phyloP scores from a whole-genome alignment of 805 yeast species.

The Candida ficus region DNA sequence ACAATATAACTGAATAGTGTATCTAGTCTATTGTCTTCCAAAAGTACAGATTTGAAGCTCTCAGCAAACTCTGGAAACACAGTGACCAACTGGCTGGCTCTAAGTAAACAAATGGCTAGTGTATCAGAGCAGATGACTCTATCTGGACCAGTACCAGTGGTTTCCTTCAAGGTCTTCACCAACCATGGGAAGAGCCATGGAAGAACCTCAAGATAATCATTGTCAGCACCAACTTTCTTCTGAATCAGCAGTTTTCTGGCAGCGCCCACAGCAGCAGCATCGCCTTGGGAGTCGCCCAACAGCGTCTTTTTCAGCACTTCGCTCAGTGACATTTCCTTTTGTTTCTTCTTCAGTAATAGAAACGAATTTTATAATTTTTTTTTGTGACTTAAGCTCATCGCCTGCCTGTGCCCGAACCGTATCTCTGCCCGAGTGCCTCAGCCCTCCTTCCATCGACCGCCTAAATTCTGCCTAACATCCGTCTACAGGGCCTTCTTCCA shows the following conservation, averaged over 20 bases:
- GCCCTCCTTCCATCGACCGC: not conserved
- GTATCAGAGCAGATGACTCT: slow-evolving; percentile 52
- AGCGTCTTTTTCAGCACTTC: not conserved
- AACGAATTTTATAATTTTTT: not conserved
- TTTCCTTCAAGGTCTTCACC: slow-evolving; percentile 26
- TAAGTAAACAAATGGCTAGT: slow-evolving; percentile 56
- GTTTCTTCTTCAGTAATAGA: not conserved
- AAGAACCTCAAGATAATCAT: slow-evolving; percentile 13
- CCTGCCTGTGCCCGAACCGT: not conserved
- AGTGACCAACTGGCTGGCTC: slow-evolving; percentile 40
- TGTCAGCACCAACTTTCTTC: slow-evolving; percentile 10
- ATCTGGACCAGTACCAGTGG: slow-evolving; percentile 31
- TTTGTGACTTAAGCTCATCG: not conserved
- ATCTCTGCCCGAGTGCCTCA: not conserved
- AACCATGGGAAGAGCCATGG: slow-evolving; percentile 24
- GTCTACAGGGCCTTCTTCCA: not conserved
- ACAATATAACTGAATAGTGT: slow-evolving; percentile 48
- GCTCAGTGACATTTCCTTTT: not conserved
- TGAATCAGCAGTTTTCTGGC: slow-evolving; percentile 12
- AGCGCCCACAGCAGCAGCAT: not conserved
- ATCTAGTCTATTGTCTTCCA: slow-evolving; percentile 20
- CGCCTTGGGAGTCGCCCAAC: too few relatives aligned
- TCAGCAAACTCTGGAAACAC: slow-evolving; percentile 11
- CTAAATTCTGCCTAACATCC: not conserved
- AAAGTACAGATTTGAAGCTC: slow-evolving; percentile 8